phyloP scores from a whole-genome alignment of 192 early-diverging fungal species.

The Ambispora gerdemannii region DNA sequence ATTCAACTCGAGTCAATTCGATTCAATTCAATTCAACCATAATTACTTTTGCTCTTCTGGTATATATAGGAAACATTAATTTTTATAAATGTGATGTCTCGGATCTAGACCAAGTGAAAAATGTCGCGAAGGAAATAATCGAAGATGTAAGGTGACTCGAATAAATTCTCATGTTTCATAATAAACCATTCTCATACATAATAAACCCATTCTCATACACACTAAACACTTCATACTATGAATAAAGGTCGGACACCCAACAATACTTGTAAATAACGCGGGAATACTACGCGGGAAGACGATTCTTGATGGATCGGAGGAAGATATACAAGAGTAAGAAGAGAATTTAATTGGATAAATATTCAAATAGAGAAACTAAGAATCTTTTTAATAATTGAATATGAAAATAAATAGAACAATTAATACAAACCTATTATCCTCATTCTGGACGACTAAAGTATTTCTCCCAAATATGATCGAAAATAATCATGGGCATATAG shows the following conservation, averaged over 20 bases:
- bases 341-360: neutral
- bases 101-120: conserved; percentile 41
- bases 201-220: too few relatives aligned
- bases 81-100: conserved; percentile 63
- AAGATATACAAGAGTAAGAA: conserved; percentile 54
- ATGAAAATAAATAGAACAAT: conserved; percentile 48
- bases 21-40: too few relatives aligned
- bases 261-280: conserved; percentile 80
- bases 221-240: too few relatives aligned
- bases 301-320: conserved; percentile 58
- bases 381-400: neutral
- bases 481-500: conserved; percentile 72
- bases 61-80: conserved; percentile 37
- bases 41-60: neutral
- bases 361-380: neutral
- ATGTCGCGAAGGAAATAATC: conserved; percentile 46
- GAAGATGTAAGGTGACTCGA: conserved; percentile 35
- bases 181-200: too few relatives aligned
- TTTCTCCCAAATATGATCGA: conserved; percentile 77
- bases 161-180: conserved; percentile 21
- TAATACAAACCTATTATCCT: conserved; percentile 69
- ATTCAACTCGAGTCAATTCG: neutral
- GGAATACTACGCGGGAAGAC: conserved; percentile 66
- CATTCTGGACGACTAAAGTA: conserved; percentile 69
- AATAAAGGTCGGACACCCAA: conserved; percentile 63